These are phyloP conservation scores for Verticillium tricorpus DNA, from an alignment of 2,329 filamentous ascomycete species.

Conservation along the genomic window DNA sequence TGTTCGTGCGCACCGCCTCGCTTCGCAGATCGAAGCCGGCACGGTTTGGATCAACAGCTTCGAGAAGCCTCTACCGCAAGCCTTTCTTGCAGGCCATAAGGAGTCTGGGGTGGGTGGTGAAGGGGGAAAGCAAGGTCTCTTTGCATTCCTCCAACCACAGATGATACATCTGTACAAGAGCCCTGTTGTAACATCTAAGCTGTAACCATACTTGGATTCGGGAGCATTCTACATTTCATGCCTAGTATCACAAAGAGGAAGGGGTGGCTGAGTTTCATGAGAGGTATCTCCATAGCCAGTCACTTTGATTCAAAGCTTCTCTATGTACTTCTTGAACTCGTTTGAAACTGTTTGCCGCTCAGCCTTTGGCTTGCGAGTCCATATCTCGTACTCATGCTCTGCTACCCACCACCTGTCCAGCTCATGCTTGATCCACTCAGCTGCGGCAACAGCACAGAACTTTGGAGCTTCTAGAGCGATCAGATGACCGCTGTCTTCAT, in stretches of 20 bases:
- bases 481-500: constrained; percentile 69
- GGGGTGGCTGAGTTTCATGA: background rate
- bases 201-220: background rate
- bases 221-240: too few relatives aligned
- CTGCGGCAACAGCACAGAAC: constrained; percentile 59
- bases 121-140: constrained; percentile 25
- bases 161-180: constrained; percentile 1
- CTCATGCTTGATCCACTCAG: constrained; percentile 52
- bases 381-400: constrained; percentile 47
- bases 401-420: constrained; percentile 52
- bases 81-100: constrained; percentile 26
- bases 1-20: constrained; percentile 44
- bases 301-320: background rate
- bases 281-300: background rate
- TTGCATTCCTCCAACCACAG: constrained; percentile 16
- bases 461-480: constrained; percentile 76
- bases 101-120: constrained; percentile 27
- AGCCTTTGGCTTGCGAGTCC: background rate
- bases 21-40: constrained; percentile 49
- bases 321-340: background rate
- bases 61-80: constrained; percentile 23
- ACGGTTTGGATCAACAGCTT: constrained; percentile 54
- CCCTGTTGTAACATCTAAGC: background rate
- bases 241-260: too few relatives aligned
- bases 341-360: background rate